Evolutionary conservation across 2,329 filamentous ascomycete species (phyloP), one percentile per base, ranked within the genome.

Genomic region (Penicillium sp.): DNA sequence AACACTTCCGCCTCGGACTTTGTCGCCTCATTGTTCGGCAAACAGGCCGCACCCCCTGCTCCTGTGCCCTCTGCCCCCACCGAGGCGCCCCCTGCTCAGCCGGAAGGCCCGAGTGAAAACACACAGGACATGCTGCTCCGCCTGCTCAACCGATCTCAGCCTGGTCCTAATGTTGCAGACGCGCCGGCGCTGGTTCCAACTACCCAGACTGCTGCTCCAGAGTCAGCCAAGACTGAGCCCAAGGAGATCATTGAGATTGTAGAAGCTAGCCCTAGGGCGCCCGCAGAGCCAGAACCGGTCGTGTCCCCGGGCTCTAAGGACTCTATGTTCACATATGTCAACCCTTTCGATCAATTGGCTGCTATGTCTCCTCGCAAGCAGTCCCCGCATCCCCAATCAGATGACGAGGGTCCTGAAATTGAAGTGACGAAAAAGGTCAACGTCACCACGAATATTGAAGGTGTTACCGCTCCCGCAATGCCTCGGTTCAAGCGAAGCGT

Each of bases 111-210:
- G 28, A 61, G 59, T 43, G 80, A 84, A 43, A 87, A 90, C 70
- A 89, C 91, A 4, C 89, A 95, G 71, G 86, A 93, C 58, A 89
- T 94, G 67, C 79, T 99, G 44, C 84, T 97, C 57, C 88, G 90
- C 63, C 79, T 97, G 53, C 81, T 99, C 58, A 94, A 91, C 66
- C 86, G 88, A 45, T 85, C 88, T 47, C 91, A 70, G 42, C 58
- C 66, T 28, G 60, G 55, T 12, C 56, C 63, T 26, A 49, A 70
- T 63, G 64, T 61, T 28, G 48, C 58, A 1, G 55, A 72, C 13
- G 69, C 77, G 13, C 70, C 74, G 18, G 61, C 76, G 24, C 74
- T 75, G 49, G 61, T 72, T 42, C 66, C 72, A 18, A 62, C 70
- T 34, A 61, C 66, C 10, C 64, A 68, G 50, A 65, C 69, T 12